These are phyloP conservation scores for Ogataea nonfermentans DNA, from an alignment of 805 yeast genomes.

Conservation along the genomic window DNA sequence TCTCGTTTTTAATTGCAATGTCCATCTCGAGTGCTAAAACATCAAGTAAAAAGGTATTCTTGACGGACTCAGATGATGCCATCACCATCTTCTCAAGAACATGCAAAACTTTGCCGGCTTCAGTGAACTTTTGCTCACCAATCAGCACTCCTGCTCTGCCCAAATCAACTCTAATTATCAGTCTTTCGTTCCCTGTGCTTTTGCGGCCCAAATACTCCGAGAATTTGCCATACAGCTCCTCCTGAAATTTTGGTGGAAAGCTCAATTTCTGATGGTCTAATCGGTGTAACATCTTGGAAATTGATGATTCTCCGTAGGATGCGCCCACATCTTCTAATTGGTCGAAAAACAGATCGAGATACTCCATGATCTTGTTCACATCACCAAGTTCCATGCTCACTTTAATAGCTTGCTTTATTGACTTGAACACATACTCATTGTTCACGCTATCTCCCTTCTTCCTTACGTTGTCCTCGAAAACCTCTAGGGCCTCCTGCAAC, in stretches of 20 bases:
- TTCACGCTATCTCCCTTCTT: slow-evolving; percentile 1
- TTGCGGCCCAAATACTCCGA: slow-evolving; percentile 15
- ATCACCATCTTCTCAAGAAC: slow-evolving; percentile 39
- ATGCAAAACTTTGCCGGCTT: slow-evolving; percentile 37
- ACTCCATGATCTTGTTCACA: slow-evolving; percentile 14
- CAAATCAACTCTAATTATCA: slow-evolving; percentile 48
- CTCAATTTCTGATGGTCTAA: slow-evolving; percentile 24
- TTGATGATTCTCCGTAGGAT: slow-evolving; percentile 31
- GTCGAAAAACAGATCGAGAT: slow-evolving; percentile 22
- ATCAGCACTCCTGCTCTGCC: slow-evolving; percentile 41
- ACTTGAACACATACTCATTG: slow-evolving; percentile 31
- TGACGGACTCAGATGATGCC: slow-evolving; percentile 42
- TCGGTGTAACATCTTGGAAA: slow-evolving; percentile 31
- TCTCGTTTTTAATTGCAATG: slow-evolving; percentile 41
- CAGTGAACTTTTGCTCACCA: slow-evolving; percentile 28
- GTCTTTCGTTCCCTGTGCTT: slow-evolving; percentile 32
- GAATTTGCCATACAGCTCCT: slow-evolving; percentile 23
- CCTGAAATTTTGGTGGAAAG: slow-evolving; percentile 19
- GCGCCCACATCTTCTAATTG: slow-evolving; percentile 17
- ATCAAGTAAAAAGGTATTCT: slow-evolving; percentile 53
- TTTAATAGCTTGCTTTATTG: slow-evolving; percentile 35
- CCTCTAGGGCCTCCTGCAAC: slow-evolving; percentile 23
- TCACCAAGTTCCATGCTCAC: slow-evolving; percentile 22
- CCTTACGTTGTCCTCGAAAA: slow-evolving; percentile 24
- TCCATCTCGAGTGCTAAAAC: slow-evolving; percentile 66